These are phyloP conservation scores for Plantago rigida DNA, from an alignment of 305 asterid genomes.

Conservation along the genomic window DNA sequence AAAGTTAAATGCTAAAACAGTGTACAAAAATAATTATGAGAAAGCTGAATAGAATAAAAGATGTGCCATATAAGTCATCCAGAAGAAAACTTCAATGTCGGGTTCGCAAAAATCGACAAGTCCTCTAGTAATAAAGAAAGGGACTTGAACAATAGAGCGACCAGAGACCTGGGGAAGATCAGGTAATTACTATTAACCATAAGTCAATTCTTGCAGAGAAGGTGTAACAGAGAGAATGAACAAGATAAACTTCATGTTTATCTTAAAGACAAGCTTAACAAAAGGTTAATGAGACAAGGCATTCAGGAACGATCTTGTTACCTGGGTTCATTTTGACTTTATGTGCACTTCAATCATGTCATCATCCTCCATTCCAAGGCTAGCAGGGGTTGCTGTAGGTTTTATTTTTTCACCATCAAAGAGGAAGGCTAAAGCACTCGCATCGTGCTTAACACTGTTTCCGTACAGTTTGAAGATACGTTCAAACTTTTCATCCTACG, in stretches of 20 bases:
- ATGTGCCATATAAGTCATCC: conserved; percentile 19
- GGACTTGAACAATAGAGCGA: too few species aligned
- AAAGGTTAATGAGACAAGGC: conserved; percentile 1
- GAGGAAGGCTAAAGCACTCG: conserved; percentile 46
- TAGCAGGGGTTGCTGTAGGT: conserved; percentile 48
- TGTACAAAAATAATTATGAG: too few species aligned
- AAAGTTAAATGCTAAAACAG: too few species aligned
- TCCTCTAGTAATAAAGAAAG: too few species aligned
- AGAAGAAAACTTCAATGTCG: conserved; percentile 10
- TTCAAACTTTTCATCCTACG: conserved; percentile 23
- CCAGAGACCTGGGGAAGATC: not conserved
- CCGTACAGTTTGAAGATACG: conserved; percentile 14
- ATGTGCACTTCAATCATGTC: conserved; percentile 75
- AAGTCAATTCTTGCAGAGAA: not conserved
- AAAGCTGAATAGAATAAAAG: not conserved
- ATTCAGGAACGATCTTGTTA: conserved; percentile 16
- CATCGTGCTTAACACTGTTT: conserved; percentile 43
- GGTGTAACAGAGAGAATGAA: not conserved
- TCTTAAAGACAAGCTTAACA: conserved; percentile 5
- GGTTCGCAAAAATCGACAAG: too few species aligned
- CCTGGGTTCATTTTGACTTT: conserved; percentile 47
- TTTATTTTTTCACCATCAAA: conserved; percentile 77
- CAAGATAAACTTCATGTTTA: not conserved
- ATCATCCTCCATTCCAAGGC: conserved; percentile 79
- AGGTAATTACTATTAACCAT: not conserved